Evolutionary conservation across 495 filamentous ascomycete species (phyloP), one percentile per base, ranked within the genome.

Genomic region (Achaetomiella virescens): DNA sequence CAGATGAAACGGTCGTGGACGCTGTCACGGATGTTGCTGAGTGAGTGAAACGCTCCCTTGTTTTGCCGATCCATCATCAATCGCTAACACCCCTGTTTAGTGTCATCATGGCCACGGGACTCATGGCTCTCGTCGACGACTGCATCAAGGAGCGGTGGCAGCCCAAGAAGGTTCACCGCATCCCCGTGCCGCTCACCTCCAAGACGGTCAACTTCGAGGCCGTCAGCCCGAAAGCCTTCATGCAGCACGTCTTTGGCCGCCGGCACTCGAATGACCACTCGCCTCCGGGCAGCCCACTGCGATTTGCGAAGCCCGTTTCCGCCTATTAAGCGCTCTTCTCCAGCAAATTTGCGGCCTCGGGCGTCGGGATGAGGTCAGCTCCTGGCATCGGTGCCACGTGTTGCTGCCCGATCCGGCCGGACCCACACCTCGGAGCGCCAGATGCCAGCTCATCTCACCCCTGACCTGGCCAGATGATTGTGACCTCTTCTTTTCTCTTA

Each of bases 81-180:
- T 35, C 21, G 36, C 61, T 68, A 55, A 68, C 63, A 12, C 20
- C 17, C 24, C 11, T 43, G 54, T 48, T 25, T 53, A 96, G 91
- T 65, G 86, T 91, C 58, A 86, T 97, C 63, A 82, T 98, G 53
- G 85, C 91, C 21, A 92, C 91, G 46, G 93, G 92, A 37, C 77
- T 98, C 63, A 88, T 95, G 44, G 84, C 88, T 7, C 83, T 98
- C 42, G 86, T 95, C 55, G 93, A 98, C 64, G 92, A 98, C 71
- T 88, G 85, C 72, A 92, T 96, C 72, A 85, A 87, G 68, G 80
- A 84, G 45, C 83, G 83, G 51, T 93, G 87, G 80, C 84, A 90
- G 64, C 71, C 79, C 21, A 83, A 83, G 67, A 82, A 83, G 65
- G 70, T 72, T 44, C 78, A 79, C 40, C 82, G 79, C 36, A 73